Base-by-base conservation (phyloP, 2,329 filamentous ascomycete species). In the Sporothrix dimorphospora region DNA sequence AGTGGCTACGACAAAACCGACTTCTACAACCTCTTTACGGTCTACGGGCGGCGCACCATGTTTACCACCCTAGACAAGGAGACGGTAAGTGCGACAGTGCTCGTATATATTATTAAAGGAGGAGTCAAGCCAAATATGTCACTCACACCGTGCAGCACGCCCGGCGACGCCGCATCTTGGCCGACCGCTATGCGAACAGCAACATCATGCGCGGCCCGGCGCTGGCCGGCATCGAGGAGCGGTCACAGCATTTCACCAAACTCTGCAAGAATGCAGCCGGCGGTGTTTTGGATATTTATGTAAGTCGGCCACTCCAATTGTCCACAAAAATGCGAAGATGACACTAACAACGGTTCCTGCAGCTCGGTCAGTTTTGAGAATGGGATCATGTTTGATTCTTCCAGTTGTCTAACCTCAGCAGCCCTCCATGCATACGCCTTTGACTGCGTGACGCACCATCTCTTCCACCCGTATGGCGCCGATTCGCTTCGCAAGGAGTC, bases 111-210 rank as follows among this genome's bases (percentile, higher is more conserved):
- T n/a, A n/a, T n/a, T n/a, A n/a, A n/a, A n/a, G n/a, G n/a, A n/a
- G n/a, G n/a, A n/a, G n/a, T n/a, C n/a, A n/a, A n/a, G n/a, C n/a
- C n/a, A n/a, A n/a, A n/a, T n/a, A n/a, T n/a, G n/a, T n/a, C n/a
- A n/a, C n/a, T n/a, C n/a, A n/a, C n/a, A n/a, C n/a, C n/a, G n/a
- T n/a, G n/a, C n/a, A n/a, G 87, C 90, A 92, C 77, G 87, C 87
- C 40, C 87, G 85, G 74, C 85, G 89, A 73, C 91, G 89, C 77
- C 84, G 89, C 38, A 81, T 90, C 65, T 82, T 92, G 59, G 90
- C 90, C 1, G 89, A 91, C 76, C 84, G 89, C 40, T 92, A 92
- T 78, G 88, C 90, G 40, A 92, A 92, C 79, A 88, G 86, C 70
- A 92, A 91, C 77, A 82, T 92, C 67, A 85, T 91, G 80, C 86